Conservation (phyloP, 73 alveolate genomes). For the Symbiodinium pilosum region DNA sequence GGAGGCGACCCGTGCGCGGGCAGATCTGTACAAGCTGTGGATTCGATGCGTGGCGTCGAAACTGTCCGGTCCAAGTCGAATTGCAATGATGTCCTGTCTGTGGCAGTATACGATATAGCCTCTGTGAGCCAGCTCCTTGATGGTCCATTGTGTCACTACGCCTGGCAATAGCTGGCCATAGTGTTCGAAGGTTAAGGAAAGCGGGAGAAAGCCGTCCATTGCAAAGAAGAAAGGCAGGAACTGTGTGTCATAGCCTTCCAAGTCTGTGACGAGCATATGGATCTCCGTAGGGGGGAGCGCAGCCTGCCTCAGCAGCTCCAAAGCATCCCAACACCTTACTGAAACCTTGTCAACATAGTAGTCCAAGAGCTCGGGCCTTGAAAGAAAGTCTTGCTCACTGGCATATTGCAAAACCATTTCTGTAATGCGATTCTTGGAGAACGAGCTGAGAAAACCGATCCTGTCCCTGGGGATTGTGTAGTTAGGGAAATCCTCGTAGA, state of each 20-base stretch:
- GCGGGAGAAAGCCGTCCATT: background rate
- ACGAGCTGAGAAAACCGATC: background rate
- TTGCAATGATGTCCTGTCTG: background rate
- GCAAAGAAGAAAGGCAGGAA: background rate
- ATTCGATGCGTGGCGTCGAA: background rate
- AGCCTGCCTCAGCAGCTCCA: background rate
- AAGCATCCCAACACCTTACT: background rate
- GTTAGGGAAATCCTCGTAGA: background rate
- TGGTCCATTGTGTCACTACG: background rate
- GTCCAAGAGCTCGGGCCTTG: background rate
- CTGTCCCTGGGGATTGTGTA: background rate
- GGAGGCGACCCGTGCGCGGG: background rate
- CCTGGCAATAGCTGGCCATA: background rate
- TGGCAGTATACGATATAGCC: background rate
- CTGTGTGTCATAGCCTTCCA: background rate
- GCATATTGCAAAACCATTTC: background rate
- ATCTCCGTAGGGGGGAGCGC: background rate
- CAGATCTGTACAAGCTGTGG: background rate
- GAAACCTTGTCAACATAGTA: background rate
- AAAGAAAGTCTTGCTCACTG: background rate
- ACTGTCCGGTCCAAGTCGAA: background rate
- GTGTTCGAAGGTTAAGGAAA: background rate
- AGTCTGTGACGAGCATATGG: background rate
- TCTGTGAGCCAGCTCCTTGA: background rate
- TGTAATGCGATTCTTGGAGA: background rate